Percentiles rank a stretch among this genome's conserved stretches.
These are phyloP conservation scores for Ramalina intermedia DNA, from an alignment of 495 filamentous ascomycete species.

Conservation along the genomic window DNA sequence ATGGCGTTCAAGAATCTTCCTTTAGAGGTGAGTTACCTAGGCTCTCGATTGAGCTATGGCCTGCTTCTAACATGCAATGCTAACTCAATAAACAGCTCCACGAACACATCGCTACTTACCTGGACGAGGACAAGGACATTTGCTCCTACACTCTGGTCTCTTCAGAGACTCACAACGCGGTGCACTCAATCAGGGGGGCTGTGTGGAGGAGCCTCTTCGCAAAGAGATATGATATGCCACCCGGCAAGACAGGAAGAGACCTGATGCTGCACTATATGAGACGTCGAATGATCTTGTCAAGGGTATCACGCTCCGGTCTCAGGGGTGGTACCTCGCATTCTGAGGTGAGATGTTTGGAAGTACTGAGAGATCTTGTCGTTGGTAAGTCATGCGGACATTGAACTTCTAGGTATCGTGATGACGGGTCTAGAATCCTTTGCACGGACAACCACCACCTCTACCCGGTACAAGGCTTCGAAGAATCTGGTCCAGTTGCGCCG, in stretches of 20 bases:
- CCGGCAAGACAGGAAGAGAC: constrained; percentile 11
- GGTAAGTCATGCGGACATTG: constrained; percentile 3
- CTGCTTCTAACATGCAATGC: background rate
- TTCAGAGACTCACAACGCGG: constrained; percentile 11
- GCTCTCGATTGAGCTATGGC: background rate
- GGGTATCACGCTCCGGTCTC: background rate
- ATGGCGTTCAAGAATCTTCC: constrained; percentile 2
- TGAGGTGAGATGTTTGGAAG: constrained; percentile 9
- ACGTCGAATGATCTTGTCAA: background rate
- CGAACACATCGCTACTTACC: constrained; percentile 24
- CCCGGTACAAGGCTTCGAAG: constrained; percentile 1
- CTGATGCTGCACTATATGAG: constrained; percentile 18
- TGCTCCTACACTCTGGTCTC: constrained; percentile 19
- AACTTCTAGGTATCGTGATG: background rate
- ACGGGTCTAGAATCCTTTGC: constrained; percentile 7
- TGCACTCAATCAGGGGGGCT: constrained; percentile 6
- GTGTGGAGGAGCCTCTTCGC: constrained; percentile 25
- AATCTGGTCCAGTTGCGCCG: constrained; percentile 6
- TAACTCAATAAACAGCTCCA: constrained; percentile 19
- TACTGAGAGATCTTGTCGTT: constrained; percentile 12
- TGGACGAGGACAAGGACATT: constrained; percentile 23
- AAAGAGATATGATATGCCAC: constrained; percentile 23
- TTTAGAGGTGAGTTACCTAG: background rate
- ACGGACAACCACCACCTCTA: background rate
- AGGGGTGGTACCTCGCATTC: background rate